These are phyloP conservation scores for Domatiomyces globalis DNA, from an alignment of 2,329 filamentous ascomycete genomes.

Conservation along the genomic window DNA sequence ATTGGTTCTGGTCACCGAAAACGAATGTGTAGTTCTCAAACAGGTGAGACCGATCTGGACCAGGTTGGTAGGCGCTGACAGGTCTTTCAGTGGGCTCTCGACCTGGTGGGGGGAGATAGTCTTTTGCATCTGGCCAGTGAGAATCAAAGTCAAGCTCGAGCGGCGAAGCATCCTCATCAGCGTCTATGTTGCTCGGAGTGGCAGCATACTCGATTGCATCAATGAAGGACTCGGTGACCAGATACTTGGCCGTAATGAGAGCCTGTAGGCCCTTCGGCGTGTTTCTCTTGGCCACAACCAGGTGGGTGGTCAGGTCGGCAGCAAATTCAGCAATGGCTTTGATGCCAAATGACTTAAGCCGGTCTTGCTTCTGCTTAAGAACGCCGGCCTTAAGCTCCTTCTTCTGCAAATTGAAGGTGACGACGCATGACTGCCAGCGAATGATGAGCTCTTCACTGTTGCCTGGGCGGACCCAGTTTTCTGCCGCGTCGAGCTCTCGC, in stretches of 20 bases:
- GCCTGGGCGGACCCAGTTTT: slow-evolving; percentile 58
- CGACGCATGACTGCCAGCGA: slow-evolving; percentile 64
- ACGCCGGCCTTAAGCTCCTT: slow-evolving; percentile 55
- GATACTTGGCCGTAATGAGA: slow-evolving; percentile 62
- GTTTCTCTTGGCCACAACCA: slow-evolving; percentile 79
- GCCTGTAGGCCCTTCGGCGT: slow-evolving; percentile 77
- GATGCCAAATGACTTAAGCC: slow-evolving; percentile 73
- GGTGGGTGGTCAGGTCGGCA: slow-evolving; percentile 61
- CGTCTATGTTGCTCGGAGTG: slow-evolving; percentile 36
- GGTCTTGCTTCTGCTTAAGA: slow-evolving; percentile 45
- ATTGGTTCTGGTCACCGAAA: slow-evolving; percentile 65
- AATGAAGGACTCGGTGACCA: slow-evolving; percentile 61
- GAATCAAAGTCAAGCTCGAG: slow-evolving; percentile 68
- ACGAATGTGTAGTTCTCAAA: slow-evolving; percentile 84
- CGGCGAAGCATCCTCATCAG: slow-evolving; percentile 37
- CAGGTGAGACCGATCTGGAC: slow-evolving; percentile 49
- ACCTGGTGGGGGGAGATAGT: slow-evolving; percentile 59
- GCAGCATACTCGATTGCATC: slow-evolving; percentile 54
- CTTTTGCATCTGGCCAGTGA: slow-evolving; percentile 61
- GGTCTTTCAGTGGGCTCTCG: slow-evolving; percentile 60
- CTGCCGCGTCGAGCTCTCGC: slow-evolving; percentile 40
- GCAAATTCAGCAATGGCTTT: slow-evolving; percentile 67
- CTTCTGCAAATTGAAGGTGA: slow-evolving; percentile 64
- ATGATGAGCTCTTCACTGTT: slow-evolving; percentile 48
- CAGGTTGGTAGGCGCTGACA: slow-evolving; percentile 56